phyloP scores from a whole-genome alignment of 352 stramenopile species.

The Pythium rishiriense region DNA sequence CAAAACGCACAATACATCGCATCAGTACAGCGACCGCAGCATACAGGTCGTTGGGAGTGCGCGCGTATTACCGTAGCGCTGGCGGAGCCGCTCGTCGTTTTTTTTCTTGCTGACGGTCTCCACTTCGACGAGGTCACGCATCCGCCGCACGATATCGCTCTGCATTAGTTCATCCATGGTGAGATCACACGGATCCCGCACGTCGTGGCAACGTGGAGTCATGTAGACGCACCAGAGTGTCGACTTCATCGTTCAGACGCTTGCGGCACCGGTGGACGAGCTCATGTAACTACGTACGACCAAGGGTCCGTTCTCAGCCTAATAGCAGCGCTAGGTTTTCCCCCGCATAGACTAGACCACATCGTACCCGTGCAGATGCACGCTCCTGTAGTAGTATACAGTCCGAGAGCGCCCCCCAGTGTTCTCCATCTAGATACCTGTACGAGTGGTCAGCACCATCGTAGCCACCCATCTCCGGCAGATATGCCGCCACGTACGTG shows the following conservation, averaged over 20 bases:
- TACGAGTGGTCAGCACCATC: too few species aligned
- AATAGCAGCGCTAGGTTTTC: too few species aligned
- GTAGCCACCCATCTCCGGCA: not conserved
- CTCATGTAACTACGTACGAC: constrained; percentile 52
- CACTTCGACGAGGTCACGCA: constrained; percentile 38
- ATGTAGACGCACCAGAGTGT: constrained; percentile 38
- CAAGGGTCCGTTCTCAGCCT: not conserved
- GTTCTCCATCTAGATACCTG: constrained; percentile 66
- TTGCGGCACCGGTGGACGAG: constrained; percentile 67
- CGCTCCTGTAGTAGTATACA: constrained; percentile 46
- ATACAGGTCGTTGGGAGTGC: too few species aligned
- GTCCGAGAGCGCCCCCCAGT: constrained; percentile 61
- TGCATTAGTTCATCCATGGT: too few species aligned
- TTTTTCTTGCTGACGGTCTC: constrained; percentile 24
- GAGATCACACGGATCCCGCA: not conserved
- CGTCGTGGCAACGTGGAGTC: not conserved
- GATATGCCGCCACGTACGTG: constrained; percentile 36
- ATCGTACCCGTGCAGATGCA: constrained; percentile 44
- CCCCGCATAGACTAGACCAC: too few species aligned
- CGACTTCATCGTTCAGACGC: constrained; percentile 50
- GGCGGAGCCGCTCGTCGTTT: constrained; percentile 28
- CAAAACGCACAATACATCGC: too few species aligned
- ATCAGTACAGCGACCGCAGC: too few species aligned
- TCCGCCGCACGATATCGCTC: constrained; percentile 40
- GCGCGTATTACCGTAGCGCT: constrained; percentile 68